Evolutionary conservation across 176 grass and related monocot genomes (phyloP), one percentile per base, ranked within the genome.

Genomic region (Lolium multiflorum): DNA sequence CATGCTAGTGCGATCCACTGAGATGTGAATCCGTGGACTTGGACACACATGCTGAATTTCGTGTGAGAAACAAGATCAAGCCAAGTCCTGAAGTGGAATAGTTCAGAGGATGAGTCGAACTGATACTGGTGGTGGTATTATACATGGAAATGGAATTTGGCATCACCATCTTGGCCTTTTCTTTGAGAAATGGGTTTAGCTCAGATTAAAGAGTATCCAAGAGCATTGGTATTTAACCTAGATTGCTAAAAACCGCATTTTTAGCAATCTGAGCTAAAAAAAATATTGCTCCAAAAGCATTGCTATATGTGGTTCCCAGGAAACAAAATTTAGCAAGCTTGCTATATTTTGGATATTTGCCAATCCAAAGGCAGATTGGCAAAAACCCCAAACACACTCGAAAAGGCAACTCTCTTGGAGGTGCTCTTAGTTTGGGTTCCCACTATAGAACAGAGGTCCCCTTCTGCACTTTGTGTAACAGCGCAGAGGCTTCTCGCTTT

Each of bases 1-100:
- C 21, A 46, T n/a, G 56, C 74, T 67, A 84, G 26, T 43, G 55
- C n/a, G 47, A 66, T 85, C 76, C 22, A 74, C 47, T 7, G 56
- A 14, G 26, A 51, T 59, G 5, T 28, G 69, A 31, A 9, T n/a
- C 46, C 21, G 49, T 8, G 11, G 7, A 47, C 8, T 6, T 7
- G 0, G 41, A 0, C 41, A 43, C 41, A 43, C 6, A 43, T 7
- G 3, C 14, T 50, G 24, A 35, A 37, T 51, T 66, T 1, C 13
- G n/a, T 18, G 20, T 31, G 62, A 10, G 35, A 12, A 48, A n/a
- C 14, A 78, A 52, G 47, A 35, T 38, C 9, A 39, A 57, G 75
- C 1, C 57, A 13, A 58, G 25, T 0, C 49, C 74, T 76, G 25
- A 20, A 11, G 50, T 9, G 10, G 15, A 37, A 11, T 15, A 55